Evolutionary conservation across 345 rosid species (phyloP).

Genomic region (Durio zibethinus): DNA sequence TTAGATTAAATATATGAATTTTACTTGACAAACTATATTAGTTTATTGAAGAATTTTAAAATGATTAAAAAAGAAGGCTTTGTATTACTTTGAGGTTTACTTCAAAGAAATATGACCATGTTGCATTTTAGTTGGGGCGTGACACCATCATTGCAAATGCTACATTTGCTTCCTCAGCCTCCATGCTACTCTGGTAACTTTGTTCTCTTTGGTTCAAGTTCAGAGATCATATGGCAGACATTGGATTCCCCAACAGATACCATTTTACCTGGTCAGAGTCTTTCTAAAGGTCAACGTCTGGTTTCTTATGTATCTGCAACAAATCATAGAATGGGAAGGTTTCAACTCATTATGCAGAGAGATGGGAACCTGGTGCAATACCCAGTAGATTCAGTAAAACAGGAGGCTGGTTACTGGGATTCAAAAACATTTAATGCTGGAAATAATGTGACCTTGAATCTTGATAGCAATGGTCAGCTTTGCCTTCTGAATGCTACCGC

Average conservation of each 20-base stretch:
- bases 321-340: constrained; percentile 24
- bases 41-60: too few species aligned
- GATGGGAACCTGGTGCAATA: constrained; percentile 35
- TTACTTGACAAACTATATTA: too few species aligned
- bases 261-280: constrained; percentile 23
- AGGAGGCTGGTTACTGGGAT: constrained; percentile 21
- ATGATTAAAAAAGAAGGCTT: too few species aligned
- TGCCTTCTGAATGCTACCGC: neutral
- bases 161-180: neutral
- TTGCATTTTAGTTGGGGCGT: too few species aligned
- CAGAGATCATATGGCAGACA: constrained; percentile 25
- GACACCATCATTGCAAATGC: neutral
- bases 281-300: neutral
- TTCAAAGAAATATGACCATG: too few species aligned
- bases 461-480: constrained; percentile 5
- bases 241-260: constrained; percentile 31
- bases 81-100: too few species aligned
- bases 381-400: constrained; percentile 10
- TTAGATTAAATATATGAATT: too few species aligned
- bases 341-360: constrained; percentile 22
- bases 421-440: neutral
- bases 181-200: constrained; percentile 13
- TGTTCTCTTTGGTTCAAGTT: neutral
- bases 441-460: neutral
- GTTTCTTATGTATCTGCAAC: constrained; percentile 24